These are phyloP conservation scores for Dioscorea alata DNA, from an alignment of 106 monocot genomes.

Conservation along the genomic window DNA sequence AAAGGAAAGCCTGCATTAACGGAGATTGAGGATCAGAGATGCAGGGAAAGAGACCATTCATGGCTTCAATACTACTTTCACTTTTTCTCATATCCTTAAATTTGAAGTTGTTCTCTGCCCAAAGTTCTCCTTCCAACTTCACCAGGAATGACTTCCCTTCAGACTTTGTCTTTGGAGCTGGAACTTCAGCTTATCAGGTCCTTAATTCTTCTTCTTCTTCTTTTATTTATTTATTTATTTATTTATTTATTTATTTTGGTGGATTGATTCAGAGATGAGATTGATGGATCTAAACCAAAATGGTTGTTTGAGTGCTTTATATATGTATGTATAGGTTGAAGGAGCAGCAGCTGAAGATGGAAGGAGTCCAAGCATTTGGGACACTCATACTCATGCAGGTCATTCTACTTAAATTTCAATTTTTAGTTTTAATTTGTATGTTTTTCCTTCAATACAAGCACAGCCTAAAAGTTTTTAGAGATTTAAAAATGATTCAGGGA, in stretches of 20 bases:
- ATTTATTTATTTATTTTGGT: background rate
- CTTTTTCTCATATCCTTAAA: too few species aligned
- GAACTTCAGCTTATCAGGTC: too few species aligned
- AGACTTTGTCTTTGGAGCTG: slow-evolving; percentile 73
- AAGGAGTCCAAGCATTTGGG: slow-evolving; percentile 46
- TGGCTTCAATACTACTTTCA: too few species aligned
- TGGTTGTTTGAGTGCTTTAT: background rate
- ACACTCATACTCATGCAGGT: slow-evolving; percentile 33
- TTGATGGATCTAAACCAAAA: background rate
- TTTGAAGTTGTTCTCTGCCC: background rate
- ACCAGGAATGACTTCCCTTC: slow-evolving; percentile 47
- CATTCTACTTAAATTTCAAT: background rate
- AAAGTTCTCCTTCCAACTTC: background rate
- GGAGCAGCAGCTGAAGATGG: slow-evolving; percentile 44
- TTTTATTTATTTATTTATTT: too few species aligned
- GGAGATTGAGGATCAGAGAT: too few species aligned
- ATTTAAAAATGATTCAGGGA: background rate
- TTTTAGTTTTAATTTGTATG: background rate
- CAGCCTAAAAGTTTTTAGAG: background rate
- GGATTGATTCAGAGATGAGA: background rate
- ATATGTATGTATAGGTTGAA: slow-evolving; percentile 18
- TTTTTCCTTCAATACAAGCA: background rate
- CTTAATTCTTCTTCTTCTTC: slow-evolving; percentile 51
- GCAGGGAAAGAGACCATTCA: too few species aligned
- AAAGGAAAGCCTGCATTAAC: too few species aligned